Base-by-base conservation (phyloP, 306 rosid species). In the Canavalia ensiformis region DNA sequence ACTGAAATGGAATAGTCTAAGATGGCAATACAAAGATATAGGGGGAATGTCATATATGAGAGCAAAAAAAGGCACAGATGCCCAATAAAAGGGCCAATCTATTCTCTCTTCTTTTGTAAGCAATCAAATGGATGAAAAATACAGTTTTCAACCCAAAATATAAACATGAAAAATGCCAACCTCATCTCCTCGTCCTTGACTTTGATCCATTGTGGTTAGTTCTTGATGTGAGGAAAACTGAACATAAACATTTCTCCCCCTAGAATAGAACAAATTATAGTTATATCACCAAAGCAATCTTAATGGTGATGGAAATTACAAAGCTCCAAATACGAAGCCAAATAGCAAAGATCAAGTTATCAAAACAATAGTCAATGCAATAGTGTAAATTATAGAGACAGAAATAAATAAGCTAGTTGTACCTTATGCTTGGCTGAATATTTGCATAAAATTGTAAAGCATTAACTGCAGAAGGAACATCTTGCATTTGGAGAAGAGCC, bases 401-500 rank as follows among this genome's bases (percentile, higher is more conserved):
- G 2, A 18, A 51, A 46, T 51, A 50, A 79, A 52, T 47, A 33
- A 77, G 29, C 47, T 54, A 41, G 62, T 41, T 44, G 59, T 89
- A 94, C 98, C 98, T 86, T 72, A 94, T 89, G 79, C 91, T 89
- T 18, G 98, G 95, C 81, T 94, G 98, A 46, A 91, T 85, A 75
- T 84, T 91, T 71, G 88, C 92, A 84, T 90, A 91, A 77, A 91
- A 94, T 66, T 94, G 97, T 78, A 91, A 77, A 74, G 97, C 94
- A 87, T 34, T 90, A 45, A 91, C 97, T 72, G 98, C 98, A 33
- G 97, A 82, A 74, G 95, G 59, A 81, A 91, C 77, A 87, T 94
- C 98, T 90, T 91, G 95, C 98, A 94, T 94, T 87, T 94, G 98
- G 64, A 94, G 75, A 81, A 94, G 98, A 71, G 98, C 97, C 98